These are phyloP conservation scores for Wickerhamomyces sp. DNA, from an alignment of 1,139 yeast genomes.

Conservation along the genomic window DNA sequence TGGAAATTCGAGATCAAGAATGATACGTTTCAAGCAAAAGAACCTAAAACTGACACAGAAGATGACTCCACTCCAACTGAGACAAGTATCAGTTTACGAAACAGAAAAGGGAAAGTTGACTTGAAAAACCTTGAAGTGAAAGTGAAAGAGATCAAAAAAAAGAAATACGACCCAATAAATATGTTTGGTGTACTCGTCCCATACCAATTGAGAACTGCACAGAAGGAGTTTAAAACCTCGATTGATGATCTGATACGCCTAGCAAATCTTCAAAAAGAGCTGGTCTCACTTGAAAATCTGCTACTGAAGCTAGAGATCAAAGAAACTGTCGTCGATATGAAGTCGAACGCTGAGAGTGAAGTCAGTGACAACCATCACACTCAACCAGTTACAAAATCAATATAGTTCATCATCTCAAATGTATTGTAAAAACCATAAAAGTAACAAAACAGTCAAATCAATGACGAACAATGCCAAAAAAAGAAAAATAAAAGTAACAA, in stretches of 20 bases:
- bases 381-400: too few species aligned
- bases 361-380: too few species aligned
- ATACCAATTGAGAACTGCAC: constrained; percentile 36
- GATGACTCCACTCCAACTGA: not conserved
- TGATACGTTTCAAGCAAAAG: not conserved
- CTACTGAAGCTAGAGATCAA: too few species aligned
- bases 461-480: too few species aligned
- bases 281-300: too few species aligned
- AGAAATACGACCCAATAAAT: constrained; percentile 34
- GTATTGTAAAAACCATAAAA: too few species aligned
- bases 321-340: too few species aligned
- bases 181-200: constrained; percentile 52
- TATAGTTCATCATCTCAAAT: too few species aligned
- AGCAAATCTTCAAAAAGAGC: not conserved
- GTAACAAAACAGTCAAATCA: too few species aligned
- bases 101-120: constrained; percentile 2
- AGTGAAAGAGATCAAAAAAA: constrained; percentile 1
- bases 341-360: too few species aligned
- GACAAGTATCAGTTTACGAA: constrained; percentile 1
- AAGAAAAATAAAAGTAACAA: too few species aligned
- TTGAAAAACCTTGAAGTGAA: constrained; percentile 1
- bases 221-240: constrained; percentile 31
- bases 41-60: not conserved
- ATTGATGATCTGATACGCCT: constrained; percentile 26
- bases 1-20: constrained; percentile 7